Percentiles rank a stretch among this genome's conserved stretches.
These are phyloP conservation scores for Artemisia argyi DNA, from an alignment of 129 eudicot species.

Conservation along the genomic window DNA sequence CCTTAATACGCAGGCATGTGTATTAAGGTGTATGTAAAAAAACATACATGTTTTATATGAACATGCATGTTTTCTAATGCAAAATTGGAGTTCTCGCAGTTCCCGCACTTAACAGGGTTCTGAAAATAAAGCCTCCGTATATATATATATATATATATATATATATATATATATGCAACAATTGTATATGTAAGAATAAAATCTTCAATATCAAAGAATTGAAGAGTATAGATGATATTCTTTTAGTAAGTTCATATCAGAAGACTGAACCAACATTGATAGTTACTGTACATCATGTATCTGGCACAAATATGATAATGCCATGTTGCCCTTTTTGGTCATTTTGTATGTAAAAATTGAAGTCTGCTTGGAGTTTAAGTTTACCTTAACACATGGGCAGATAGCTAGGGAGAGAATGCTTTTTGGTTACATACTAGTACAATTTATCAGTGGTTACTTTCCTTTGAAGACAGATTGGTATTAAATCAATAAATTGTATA, in stretches of 20 bases:
- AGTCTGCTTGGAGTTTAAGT: slow-evolving; percentile 32
- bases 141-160: too few relatives aligned
- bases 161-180: too few relatives aligned
- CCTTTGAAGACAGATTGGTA: slow-evolving; percentile 33
- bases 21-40: too few relatives aligned
- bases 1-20: too few relatives aligned
- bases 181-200: background rate
- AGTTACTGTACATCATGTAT: background rate
- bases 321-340: slow-evolving; percentile 27
- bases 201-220: background rate
- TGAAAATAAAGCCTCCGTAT: too few relatives aligned
- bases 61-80: too few relatives aligned
- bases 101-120: too few relatives aligned
- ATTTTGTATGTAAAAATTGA: background rate
- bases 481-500: background rate
- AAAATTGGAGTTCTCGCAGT: too few relatives aligned
- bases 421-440: slow-evolving; percentile 19
- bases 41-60: too few relatives aligned
- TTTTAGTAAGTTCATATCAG: background rate
- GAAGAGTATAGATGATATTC: background rate
- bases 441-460: slow-evolving; percentile 29
- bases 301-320: slow-evolving; percentile 1
- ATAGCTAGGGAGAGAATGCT: slow-evolving; percentile 19
- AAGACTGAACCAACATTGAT: background rate
- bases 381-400: slow-evolving; percentile 29